Evolutionary conservation across 225 moss, liverwort and hornwort species (phyloP).

Genomic region (Straminergon stramineum): DNA sequence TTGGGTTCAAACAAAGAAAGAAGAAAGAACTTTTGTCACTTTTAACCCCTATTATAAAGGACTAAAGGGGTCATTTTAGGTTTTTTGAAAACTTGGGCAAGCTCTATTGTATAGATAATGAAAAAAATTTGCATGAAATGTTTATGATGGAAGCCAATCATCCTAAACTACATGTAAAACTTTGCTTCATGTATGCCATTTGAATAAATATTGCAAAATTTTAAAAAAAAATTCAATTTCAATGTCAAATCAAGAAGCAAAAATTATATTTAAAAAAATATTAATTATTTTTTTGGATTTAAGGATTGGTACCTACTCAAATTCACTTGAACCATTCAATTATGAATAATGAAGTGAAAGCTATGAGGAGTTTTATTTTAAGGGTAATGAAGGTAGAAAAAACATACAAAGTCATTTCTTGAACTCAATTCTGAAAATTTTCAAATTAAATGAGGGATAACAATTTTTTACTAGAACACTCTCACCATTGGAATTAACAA

Average conservation of each 20-base stretch:
- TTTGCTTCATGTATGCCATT: not conserved
- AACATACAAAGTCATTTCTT: not conserved
- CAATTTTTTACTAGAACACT: not conserved
- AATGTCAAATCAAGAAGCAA: not conserved
- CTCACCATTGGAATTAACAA: rapidly evolving
- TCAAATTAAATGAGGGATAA: rapidly evolving
- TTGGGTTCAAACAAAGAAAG: not conserved
- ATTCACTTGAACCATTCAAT: not conserved
- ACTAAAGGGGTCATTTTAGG: rapidly evolving
- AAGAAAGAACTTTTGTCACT: not conserved
- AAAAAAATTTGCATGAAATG: not conserved
- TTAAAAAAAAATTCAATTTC: not conserved
- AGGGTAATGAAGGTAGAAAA: not conserved
- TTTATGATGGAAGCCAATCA: not conserved
- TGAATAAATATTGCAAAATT: no score
- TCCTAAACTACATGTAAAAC: not conserved
- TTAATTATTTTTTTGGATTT: not conserved
- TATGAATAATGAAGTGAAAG: not conserved
- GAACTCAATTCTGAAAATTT: not conserved
- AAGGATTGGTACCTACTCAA: rapidly evolving
- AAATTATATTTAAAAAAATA: no score
- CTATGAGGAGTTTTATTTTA: not conserved
- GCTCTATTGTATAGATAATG: not conserved
- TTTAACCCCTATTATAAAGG: not conserved
- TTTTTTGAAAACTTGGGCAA: not conserved